Conservation (phyloP, 179 eudicot species). For the Beta lomatogona region DNA sequence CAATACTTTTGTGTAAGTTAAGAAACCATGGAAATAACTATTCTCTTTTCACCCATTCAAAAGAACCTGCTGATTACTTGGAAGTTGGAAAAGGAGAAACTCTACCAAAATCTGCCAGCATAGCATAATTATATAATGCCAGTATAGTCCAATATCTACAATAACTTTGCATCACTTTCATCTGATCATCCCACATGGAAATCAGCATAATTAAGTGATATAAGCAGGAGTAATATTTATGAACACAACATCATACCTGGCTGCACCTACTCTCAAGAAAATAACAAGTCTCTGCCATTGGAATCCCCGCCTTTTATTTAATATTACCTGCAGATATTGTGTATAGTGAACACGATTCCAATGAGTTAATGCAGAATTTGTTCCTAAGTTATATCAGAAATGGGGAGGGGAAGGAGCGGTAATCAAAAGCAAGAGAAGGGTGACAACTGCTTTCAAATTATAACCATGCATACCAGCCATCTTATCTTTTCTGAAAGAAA, state of each 20-base stretch:
- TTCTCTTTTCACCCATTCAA: too few relatives aligned
- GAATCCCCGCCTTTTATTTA: slow-evolving; percentile 74
- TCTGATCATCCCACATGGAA: not conserved
- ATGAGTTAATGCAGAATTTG: not conserved
- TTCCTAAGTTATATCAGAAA: not conserved
- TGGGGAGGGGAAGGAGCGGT: too few relatives aligned
- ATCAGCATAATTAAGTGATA: not conserved
- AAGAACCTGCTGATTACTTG: too few relatives aligned
- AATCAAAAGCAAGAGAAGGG: not conserved
- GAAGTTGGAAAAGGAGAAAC: too few relatives aligned
- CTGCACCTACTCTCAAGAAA: slow-evolving; percentile 81
- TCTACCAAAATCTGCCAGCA: not conserved
- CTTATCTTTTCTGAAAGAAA: too few relatives aligned
- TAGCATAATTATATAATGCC: not conserved
- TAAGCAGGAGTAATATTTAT: not conserved
- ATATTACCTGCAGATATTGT: slow-evolving; percentile 58
- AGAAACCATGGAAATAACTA: too few relatives aligned
- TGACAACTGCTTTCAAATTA: not conserved
- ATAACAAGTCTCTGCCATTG: slow-evolving; percentile 82
- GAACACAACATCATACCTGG: slow-evolving; percentile 50
- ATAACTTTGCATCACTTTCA: not conserved
- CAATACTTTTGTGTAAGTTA: too few relatives aligned
- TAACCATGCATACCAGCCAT: not conserved
- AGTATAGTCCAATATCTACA: not conserved
- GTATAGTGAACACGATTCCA: not conserved